A percentile compares a stretch with the other conserved stretches of the same genome.
Evolutionary conservation across 2,329 filamentous ascomycete species (phyloP).

Genomic region (Kalaharituber pfeilii): DNA sequence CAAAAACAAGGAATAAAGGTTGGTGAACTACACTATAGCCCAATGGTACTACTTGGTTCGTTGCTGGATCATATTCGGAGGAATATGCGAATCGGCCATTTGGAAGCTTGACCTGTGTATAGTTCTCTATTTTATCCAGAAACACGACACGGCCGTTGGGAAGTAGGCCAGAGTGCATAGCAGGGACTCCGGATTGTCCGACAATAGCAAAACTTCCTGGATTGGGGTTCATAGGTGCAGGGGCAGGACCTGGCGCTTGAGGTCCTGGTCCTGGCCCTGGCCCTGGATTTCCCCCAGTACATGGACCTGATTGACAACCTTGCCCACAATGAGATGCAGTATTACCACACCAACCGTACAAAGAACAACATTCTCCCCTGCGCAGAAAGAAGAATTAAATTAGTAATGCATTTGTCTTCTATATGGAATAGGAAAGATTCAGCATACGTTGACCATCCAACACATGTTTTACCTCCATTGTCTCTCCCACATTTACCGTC

Average conservation of each 20-base stretch:
- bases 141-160: slow-evolving; percentile 43
- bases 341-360: slow-evolving; percentile 23
- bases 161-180: slow-evolving; percentile 44
- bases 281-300: slow-evolving; percentile 28
- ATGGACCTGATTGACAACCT: slow-evolving; percentile 40
- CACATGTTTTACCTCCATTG: slow-evolving; percentile 22
- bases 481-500: slow-evolving; percentile 23
- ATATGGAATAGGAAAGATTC: too few relatives aligned
- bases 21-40: slow-evolving; percentile 30
- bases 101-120: slow-evolving; percentile 37
- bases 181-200: slow-evolving; percentile 42
- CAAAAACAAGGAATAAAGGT: slow-evolving; percentile 3
- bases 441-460: slow-evolving; percentile 14
- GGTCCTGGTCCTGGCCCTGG: slow-evolving; percentile 32
- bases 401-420: too few relatives aligned
- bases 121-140: slow-evolving; percentile 47
- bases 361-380: slow-evolving; percentile 8
- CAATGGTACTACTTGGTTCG: slow-evolving; percentile 32
- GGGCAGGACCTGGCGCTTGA: slow-evolving; percentile 29
- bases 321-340: slow-evolving; percentile 35
- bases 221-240: slow-evolving; percentile 15
- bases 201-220: slow-evolving; percentile 31
- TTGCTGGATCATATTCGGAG: slow-evolving; percentile 39
- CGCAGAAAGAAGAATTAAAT: too few relatives aligned
- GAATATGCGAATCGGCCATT: slow-evolving; percentile 43